Base-by-base conservation (phyloP, 192 early-diverging fungal species). In the Lunasporangiospora selenospora region DNA sequence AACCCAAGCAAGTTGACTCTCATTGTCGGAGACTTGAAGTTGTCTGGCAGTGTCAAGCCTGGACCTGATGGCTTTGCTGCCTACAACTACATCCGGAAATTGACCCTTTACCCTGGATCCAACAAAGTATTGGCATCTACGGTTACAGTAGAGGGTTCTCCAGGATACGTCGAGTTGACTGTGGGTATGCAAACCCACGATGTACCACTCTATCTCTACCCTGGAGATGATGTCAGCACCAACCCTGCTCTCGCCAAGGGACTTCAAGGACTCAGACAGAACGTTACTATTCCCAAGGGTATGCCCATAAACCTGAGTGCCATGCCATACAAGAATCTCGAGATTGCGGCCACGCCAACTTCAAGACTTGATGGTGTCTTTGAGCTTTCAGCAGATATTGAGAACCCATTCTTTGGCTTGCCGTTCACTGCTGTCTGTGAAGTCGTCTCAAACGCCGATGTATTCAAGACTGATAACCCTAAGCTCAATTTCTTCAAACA, bases 1-100 rank as follows among this genome's bases (percentile, higher is more conserved):
- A 77, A 77, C 30, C 75, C 75, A 32, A 63, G 58, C 45, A 76
- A 63, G 24, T 40, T 75, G 13, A 60, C 64, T 5, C 44, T 78
- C 19, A 56, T 36, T 33, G 16, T 76, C 30, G 41, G 47, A 33
- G 51, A 53, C 23, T 16, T 67, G 31, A 16, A 13, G 0, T 19
- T 77, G 40, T 63, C 21, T 2, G 33, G 32, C 6, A 53, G 62
- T n/a, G 6, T 29, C 15, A 19, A 47, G 15, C 40, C 27, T 8
- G 39, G 26, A 0, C 16, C 11, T 0, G 62, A 19, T 1, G 43
- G 36, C 2, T 7, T 3, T 6, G 52, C 24, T 16, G 62, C 44
- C 1, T 5, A 4, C 5, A 23, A 43, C 1, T 2, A 6, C 6
- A 0, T 55, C 24, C 32, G 19, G 1, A 23, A 55, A 4, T 18